Base-by-base conservation (phyloP, 2,329 filamentous ascomycete species). In the Diplodia mutila region DNA sequence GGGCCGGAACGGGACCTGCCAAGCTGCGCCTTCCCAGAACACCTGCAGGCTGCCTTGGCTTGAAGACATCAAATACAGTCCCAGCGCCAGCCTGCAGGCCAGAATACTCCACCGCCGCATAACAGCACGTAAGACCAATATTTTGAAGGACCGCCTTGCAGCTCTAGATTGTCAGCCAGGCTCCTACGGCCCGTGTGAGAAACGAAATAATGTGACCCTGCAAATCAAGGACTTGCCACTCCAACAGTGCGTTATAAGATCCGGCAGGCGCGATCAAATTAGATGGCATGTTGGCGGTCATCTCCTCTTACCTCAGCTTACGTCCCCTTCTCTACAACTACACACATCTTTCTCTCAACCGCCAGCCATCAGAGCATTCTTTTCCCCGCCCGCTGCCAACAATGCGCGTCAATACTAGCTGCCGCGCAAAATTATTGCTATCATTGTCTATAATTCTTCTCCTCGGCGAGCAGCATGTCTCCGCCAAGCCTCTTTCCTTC, bases 401-500 rank as follows among this genome's bases (percentile, higher is more conserved):
- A 9, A 63, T 63, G 59, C 34, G 27, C 12, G n/a, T 37, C n/a
- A 7, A 14, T 25, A 37, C 9, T 18, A 32, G 57, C 42, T 27
- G 42, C 42, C 42, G n/a, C n/a, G n/a, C 57, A 18, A 46, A 11
- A n/a, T 16, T 21, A 37, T 66, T 57, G n/a, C 52, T 66, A n/a
- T 27, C 42, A 11, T 57, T 39, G 9, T 49, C 23, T 1, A 2
- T 66, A 57, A 34, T 42, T 18, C 14, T 65, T 5, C 21, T 53
- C 49, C 29, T 42, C 37, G 25, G 37, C 12, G 14, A 7, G 3
- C 52, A 42, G 4, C 52, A 34, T n/a, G 64, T 6, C 25, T 34
- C 64, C 34, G 52, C 64, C 39, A 66, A 66, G n/a, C 64, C 64
- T 2, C 52, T 57, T 5, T 37, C 29, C 37, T 57, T 49, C 52